Evolutionary conservation across 805 yeast genomes (phyloP).

Genomic region (Lachancea sp.): DNA sequence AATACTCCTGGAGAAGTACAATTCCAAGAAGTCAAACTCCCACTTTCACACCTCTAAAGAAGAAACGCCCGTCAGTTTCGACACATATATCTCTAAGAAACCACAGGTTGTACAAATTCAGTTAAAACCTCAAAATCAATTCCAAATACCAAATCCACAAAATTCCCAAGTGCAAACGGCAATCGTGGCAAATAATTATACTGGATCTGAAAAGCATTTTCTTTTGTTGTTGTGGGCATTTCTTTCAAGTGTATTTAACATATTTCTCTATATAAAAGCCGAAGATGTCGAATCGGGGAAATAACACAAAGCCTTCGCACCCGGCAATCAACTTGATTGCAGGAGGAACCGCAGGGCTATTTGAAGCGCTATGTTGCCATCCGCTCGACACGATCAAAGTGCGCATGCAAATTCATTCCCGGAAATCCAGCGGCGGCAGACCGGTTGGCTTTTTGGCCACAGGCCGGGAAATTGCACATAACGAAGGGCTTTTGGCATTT

Average conservation of each 20-base stretch:
- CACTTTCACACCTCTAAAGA: too few species aligned
- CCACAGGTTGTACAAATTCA: too few species aligned
- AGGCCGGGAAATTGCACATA: conserved; percentile 66
- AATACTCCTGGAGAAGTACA: too few species aligned
- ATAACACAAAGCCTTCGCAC: conserved; percentile 22
- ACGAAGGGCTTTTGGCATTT: conserved; percentile 78
- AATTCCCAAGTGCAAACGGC: too few species aligned
- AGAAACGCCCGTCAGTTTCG: too few species aligned
- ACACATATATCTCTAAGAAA: too few species aligned
- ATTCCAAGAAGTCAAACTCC: too few species aligned
- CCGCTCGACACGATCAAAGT: conserved; percentile 98
- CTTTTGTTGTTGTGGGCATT: too few species aligned
- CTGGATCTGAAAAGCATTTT: too few species aligned
- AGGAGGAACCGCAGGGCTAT: conserved; percentile 95
- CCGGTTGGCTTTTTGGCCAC: conserved; percentile 77
- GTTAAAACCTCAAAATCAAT: too few species aligned
- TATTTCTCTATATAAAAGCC: neutral
- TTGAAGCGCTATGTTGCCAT: conserved; percentile 96
- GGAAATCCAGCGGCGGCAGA: conserved; percentile 48
- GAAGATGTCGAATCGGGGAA: neutral
- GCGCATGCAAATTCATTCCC: conserved; percentile 86
- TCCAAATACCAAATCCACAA: too few species aligned
- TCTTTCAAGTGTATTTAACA: neutral
- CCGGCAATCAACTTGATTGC: conserved; percentile 69
- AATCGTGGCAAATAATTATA: too few species aligned